Evolutionary conservation across 306 rosid genomes (phyloP).

Genomic region (Malus sylvestris): DNA sequence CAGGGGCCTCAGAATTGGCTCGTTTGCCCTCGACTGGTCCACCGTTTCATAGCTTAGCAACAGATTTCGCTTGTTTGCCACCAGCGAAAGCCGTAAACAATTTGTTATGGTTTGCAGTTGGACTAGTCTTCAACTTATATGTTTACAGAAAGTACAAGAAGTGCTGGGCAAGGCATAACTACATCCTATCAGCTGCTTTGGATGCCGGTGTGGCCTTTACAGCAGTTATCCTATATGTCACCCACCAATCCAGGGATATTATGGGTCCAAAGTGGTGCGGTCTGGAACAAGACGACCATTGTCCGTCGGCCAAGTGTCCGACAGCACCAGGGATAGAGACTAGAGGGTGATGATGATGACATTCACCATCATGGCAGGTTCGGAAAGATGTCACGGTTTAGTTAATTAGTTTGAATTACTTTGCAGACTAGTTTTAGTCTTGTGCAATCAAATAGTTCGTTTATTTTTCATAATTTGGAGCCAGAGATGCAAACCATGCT

Average conservation of each 20-base stretch:
- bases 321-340: constrained; percentile 42
- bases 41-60: constrained; percentile 9
- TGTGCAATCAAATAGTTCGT: not conserved
- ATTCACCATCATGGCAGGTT: no score
- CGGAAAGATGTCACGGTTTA: not conserved
- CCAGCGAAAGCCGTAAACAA: constrained; percentile 26
- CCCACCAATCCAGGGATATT: constrained; percentile 34
- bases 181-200: constrained; percentile 63
- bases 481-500: not conserved
- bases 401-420: not conserved
- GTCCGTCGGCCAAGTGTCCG: constrained; percentile 47
- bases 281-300: constrained; percentile 33
- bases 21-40: constrained; percentile 31
- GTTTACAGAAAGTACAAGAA: constrained; percentile 23
- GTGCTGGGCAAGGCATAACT: constrained; percentile 73
- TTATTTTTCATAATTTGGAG: not conserved
- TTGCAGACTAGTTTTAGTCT: not conserved
- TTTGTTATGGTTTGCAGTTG: constrained; percentile 27
- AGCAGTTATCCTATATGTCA: constrained; percentile 46
- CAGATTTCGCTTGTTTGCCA: not conserved
- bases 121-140: constrained; percentile 28
- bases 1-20: constrained; percentile 34
- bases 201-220: constrained; percentile 70
- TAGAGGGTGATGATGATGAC: constrained; percentile 18
- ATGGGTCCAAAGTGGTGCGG: constrained; percentile 67